A percentile compares a stretch with the other conserved stretches of the same genome.
Evolutionary conservation across 1,284 basidiomycete genomes (phyloP).

Genomic region (Cryptococcus sp.): DNA sequence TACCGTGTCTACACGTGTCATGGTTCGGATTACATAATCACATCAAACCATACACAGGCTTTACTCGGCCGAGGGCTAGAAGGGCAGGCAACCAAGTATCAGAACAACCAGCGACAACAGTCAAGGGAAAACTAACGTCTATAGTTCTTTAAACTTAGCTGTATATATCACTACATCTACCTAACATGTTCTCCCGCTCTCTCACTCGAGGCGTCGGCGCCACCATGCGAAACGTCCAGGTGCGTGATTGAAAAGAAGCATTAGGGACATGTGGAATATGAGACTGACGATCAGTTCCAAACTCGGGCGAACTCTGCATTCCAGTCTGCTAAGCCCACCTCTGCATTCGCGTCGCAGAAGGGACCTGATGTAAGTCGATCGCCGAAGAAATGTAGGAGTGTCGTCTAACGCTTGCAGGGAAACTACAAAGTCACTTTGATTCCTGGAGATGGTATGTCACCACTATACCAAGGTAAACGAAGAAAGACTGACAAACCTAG

Average conservation of each 20-base stretch:
- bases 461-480: background rate
- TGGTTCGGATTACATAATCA: too few species aligned
- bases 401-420: slow-evolving; percentile 56
- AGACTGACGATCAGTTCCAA: background rate
- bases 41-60: background rate
- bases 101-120: background rate
- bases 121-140: background rate
- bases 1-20: slow-evolving; percentile 1
- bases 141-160: too few species aligned
- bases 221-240: slow-evolving; percentile 34
- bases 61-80: background rate
- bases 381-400: slow-evolving; percentile 1
- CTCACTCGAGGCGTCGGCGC: slow-evolving; percentile 20
- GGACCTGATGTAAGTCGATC: slow-evolving; percentile 64
- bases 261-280: too few species aligned
- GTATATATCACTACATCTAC: background rate
- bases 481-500: slow-evolving; percentile 47
- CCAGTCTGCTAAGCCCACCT: slow-evolving; percentile 58
- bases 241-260: slow-evolving; percentile 8
- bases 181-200: slow-evolving; percentile 31
- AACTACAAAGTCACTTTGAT: slow-evolving; percentile 65
- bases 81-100: background rate
- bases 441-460: slow-evolving; percentile 33
- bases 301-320: slow-evolving; percentile 35
- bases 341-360: slow-evolving; percentile 83